phyloP scores from a whole-genome alignment of 164 flowering plant genomes.

The Amborella trichopoda region DNA sequence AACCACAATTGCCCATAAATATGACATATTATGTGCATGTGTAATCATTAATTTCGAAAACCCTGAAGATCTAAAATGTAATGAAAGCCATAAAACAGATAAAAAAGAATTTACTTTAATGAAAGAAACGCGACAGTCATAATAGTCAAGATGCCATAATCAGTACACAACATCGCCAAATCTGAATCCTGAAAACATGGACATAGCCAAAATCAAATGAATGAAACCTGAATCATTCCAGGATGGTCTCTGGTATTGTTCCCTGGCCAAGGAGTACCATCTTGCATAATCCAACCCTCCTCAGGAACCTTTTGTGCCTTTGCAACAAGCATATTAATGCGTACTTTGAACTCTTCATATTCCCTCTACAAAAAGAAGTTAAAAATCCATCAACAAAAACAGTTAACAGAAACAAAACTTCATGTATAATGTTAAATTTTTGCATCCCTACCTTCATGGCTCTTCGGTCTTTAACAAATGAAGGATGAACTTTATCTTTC shows the following conservation, averaged over 20 bases:
- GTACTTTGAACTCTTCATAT: constrained; percentile 48
- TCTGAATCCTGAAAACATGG: not conserved
- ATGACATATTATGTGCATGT: too few relatives aligned
- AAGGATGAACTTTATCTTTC: constrained; percentile 34
- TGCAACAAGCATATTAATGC: constrained; percentile 39
- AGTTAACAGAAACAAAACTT: too few relatives aligned
- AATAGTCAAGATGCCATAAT: too few relatives aligned
- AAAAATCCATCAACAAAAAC: too few relatives aligned
- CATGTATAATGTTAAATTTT: not conserved
- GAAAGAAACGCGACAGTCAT: too few relatives aligned
- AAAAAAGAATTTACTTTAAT: too few relatives aligned
- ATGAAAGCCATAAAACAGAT: too few relatives aligned
- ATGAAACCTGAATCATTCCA: constrained; percentile 50
- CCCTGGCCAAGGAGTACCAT: constrained; percentile 29
- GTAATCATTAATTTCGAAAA: too few relatives aligned
- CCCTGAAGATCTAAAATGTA: too few relatives aligned
- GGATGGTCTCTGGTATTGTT: constrained; percentile 54
- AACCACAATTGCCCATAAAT: too few relatives aligned
- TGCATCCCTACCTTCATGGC: constrained; percentile 38
- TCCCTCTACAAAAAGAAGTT: constrained; percentile 29
- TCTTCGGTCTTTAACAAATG: constrained; percentile 46
- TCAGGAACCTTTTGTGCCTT: constrained; percentile 41
- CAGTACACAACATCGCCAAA: too few relatives aligned
- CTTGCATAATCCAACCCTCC: constrained; percentile 56
- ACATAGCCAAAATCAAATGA: not conserved